These are phyloP conservation scores for Saturnispora besseyi DNA, from an alignment of 805 yeast species.

Conservation along the genomic window DNA sequence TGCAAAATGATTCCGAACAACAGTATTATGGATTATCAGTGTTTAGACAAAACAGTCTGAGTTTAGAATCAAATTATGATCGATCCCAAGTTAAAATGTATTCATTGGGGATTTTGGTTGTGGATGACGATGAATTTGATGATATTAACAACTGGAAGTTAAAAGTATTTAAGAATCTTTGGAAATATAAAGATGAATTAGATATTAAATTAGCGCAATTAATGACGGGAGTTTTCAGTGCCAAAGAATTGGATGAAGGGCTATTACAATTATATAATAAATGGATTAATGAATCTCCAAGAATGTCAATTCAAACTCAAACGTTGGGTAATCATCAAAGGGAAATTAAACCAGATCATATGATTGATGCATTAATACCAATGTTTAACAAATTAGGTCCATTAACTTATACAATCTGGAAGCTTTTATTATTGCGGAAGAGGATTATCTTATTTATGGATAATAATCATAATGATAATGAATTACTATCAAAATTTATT, in stretches of 20 bases:
- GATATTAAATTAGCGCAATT: conserved; percentile 8
- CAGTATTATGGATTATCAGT: conserved; percentile 40
- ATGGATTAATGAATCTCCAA: neutral
- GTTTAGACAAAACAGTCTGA: conserved; percentile 35
- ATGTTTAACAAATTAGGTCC: conserved; percentile 54
- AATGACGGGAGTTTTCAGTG: neutral
- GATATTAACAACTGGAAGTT: conserved; percentile 30
- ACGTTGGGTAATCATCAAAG: neutral
- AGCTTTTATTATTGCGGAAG: conserved; percentile 49
- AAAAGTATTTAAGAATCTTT: conserved; percentile 32
- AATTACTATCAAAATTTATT: conserved; percentile 36
- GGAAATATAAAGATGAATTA: conserved; percentile 31
- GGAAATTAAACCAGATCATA: conserved; percentile 29
- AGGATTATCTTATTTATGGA: conserved; percentile 35
- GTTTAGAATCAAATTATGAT: conserved; percentile 20
- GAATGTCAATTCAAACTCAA: neutral
- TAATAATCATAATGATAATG: conserved; percentile 5
- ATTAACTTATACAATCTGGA: conserved; percentile 54
- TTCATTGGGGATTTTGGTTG: conserved; percentile 51
- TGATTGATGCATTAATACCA: conserved; percentile 36
- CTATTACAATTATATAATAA: neutral
- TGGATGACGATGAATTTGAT: conserved; percentile 33
- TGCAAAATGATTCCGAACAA: conserved; percentile 20
- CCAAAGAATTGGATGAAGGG: neutral
- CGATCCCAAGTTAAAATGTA: conserved; percentile 47